Percentiles rank a stretch among this genome's conserved stretches.
Conservation (phyloP, 768 basidiomycete species). For the Porpolomopsis calyptriformis region DNA sequence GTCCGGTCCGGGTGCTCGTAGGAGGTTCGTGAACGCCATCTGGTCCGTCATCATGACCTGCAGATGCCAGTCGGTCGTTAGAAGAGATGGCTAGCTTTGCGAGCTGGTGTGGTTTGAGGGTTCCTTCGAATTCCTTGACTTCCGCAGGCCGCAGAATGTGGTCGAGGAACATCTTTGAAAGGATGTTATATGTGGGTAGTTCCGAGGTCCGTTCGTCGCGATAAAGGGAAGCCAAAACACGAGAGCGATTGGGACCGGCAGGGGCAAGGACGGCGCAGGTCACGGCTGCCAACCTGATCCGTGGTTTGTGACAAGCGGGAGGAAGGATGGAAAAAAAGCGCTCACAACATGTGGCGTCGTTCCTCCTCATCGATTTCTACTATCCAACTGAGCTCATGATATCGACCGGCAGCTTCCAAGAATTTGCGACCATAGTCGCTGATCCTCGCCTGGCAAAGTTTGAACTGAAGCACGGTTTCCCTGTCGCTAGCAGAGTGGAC, state of each 20-base stretch:
- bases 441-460: conserved; percentile 89
- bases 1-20: conserved; percentile 74
- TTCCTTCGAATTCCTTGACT: conserved; percentile 80
- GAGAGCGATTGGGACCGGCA: conserved; percentile 91
- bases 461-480: conserved; percentile 74
- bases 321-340: conserved; percentile 3
- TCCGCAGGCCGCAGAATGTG: conserved; percentile 88
- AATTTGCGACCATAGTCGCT: conserved; percentile 89
- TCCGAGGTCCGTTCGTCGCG: conserved; percentile 84
- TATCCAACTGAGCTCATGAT: conserved; percentile 90
- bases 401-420: conserved; percentile 85
- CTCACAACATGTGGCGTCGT: conserved; percentile 81
- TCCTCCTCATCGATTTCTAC: conserved; percentile 91
- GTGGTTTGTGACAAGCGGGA: conserved; percentile 7
- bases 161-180: conserved; percentile 97
- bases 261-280: conserved; percentile 95
- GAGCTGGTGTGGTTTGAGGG: conserved; percentile 85
- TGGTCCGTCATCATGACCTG: conserved; percentile 46
- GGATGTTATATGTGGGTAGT: conserved; percentile 76
- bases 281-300: conserved; percentile 70
- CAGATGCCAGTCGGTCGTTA: conserved; percentile 68
- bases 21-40: conserved; percentile 39
- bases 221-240: conserved; percentile 84
- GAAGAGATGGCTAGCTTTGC: conserved; percentile 82
- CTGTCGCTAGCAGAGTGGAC: conserved; percentile 72